Base-by-base conservation (phyloP, 352 stramenopile genomes). In the Pythium guiyangense region DNA sequence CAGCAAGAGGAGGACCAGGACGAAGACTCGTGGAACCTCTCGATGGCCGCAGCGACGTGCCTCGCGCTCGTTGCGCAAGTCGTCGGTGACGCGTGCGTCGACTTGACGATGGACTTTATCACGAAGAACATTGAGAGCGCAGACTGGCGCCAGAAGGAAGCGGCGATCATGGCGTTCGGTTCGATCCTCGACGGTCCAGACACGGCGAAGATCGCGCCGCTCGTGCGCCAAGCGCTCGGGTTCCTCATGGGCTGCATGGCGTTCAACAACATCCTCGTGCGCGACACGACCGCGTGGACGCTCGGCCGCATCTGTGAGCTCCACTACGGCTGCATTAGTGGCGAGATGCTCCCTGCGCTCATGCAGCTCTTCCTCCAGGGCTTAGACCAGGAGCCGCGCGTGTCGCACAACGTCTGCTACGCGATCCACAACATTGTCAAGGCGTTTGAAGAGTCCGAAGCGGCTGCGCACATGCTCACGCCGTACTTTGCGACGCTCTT, bases 341-440 rank as follows among this genome's bases (percentile, higher is more conserved):
- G 75, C 9, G 87, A 98, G 48, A 92, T 96, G 58, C 84, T 98
- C 54, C 88, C 87, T 18, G 67, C 69, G 14, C 63, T 98, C 39
- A 91, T 98, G 67, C 75, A 93, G 77, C 53, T 90, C n/a, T 68
- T 97, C 31, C 64, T 97, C 4, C 69, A 88, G 52, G 85, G 79
- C n/a, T 64, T 97, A 27, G 73, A 93, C 52, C 78, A 93, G 46
- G 85, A 95, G 50, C 83, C 86, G n/a, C 84, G 85, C 64, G 94
- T 98, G 51, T 92, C 89, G n/a, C 86, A 91, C 60, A 96, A 98
- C 63, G 92, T 97, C 50, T 98, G 93, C 67, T 98, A 97, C 58
- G 96, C 94, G 12, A 96, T 99, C 63, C 94, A 98, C 84, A 98
- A 98, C 64, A 88, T 98, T 42, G 95, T 96, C n/a, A 90, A 95